Conservation (phyloP, 1,139 yeast species). For the Yamadazyma kanchanaburiensis region DNA sequence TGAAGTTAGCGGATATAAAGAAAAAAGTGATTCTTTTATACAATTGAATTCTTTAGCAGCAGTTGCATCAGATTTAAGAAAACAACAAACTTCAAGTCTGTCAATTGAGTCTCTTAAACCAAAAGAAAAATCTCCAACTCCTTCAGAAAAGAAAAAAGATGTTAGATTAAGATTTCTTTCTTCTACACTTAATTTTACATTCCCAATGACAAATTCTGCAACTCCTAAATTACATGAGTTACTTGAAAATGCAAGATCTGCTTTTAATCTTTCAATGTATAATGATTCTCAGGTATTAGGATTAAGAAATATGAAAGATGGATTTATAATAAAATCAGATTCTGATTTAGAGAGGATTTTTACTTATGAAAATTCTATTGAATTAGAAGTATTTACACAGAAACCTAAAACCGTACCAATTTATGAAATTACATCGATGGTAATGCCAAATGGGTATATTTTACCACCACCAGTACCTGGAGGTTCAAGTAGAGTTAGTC, state of each 20-base stretch:
- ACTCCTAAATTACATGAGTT: constrained; percentile 70
- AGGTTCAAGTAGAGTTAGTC: constrained; percentile 13
- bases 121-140: background rate
- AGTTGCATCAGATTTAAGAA: constrained; percentile 34
- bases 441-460: constrained; percentile 21
- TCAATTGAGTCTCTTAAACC: no score
- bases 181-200: constrained; percentile 52
- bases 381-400: constrained; percentile 35
- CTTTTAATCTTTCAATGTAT: constrained; percentile 47
- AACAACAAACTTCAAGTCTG: constrained; percentile 11
- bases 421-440: constrained; percentile 32
- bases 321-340: constrained; percentile 27
- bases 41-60: constrained; percentile 35
- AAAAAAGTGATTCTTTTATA: constrained; percentile 14
- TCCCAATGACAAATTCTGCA: constrained; percentile 55
- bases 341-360: constrained; percentile 35
- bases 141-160: constrained; percentile 11
- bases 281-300: constrained; percentile 19
- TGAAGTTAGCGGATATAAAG: constrained; percentile 4
- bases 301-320: constrained; percentile 18
- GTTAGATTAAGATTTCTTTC: constrained; percentile 41
- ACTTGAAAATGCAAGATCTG: constrained; percentile 65
- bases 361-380: constrained; percentile 24
- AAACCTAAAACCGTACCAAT: constrained; percentile 31
- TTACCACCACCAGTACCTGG: constrained; percentile 31